phyloP scores from a whole-genome alignment of 192 early-diverging fungal species.

The Coemansia asiatica region DNA sequence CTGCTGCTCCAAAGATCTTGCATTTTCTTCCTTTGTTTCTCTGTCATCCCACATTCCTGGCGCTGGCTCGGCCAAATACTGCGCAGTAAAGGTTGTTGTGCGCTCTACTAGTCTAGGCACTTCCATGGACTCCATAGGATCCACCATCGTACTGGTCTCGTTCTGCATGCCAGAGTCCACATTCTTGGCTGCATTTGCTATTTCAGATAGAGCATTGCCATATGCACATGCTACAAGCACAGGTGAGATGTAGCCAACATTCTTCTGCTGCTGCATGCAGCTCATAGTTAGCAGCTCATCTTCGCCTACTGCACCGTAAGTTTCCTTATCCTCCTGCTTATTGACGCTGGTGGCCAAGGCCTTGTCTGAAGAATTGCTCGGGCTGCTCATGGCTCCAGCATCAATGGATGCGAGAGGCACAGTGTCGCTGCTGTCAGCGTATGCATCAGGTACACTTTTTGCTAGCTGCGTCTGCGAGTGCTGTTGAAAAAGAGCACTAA shows the following conservation, averaged over 20 bases:
- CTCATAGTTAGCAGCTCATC: not conserved
- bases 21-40: not conserved
- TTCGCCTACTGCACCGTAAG: not conserved
- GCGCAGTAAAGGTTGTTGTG: conserved; percentile 31
- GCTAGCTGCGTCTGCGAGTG: not conserved
- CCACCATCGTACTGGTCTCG: not conserved
- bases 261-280: not conserved
- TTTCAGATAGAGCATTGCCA: not conserved
- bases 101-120: conserved; percentile 1
- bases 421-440: not conserved
- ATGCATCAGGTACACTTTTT: not conserved
- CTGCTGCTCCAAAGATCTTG: not conserved
- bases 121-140: not conserved
- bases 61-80: conserved; percentile 30
- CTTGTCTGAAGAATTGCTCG: not conserved
- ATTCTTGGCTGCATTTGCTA: not conserved
- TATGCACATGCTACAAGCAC: not conserved
- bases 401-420: not conserved
- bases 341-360: not conserved
- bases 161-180: no score
- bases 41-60: conserved; percentile 40
- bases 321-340: not conserved
- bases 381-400: not conserved
- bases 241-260: not conserved
- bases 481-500: not conserved